Base-by-base conservation (phyloP, 345 rosid species). In the Eucalyptus sp. region DNA sequence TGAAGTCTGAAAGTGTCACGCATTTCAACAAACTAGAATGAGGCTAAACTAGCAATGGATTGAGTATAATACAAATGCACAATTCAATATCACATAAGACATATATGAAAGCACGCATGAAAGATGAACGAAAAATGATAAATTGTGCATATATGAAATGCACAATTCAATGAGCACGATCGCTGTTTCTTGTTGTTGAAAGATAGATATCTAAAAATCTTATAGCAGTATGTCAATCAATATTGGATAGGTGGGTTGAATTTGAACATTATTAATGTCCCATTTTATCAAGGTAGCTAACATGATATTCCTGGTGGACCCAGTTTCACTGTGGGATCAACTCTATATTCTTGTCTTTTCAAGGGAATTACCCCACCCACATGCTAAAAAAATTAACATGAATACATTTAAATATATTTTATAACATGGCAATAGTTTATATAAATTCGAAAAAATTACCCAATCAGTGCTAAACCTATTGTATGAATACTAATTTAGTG, bases 271-370 rank as follows among this genome's bases (percentile, higher is more conserved):
- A 62, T 62, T n/a, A 64, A 64, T n/a, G 20, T n/a, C 76, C 76
- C 6, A 64, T n/a, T 64, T 64, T 64, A 64, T 64, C 76, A 64
- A n/a, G 18, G 76, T 64, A 8, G 76, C 76, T 64, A n/a, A 64
- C 62, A 92, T 90, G 90, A 92, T 88, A 91, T 87, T 87, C 52
- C 51, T 44, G 1, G 76, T 64, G 76, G 76, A 64, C 76, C 76
- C 37, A n/a, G 2, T 64, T 51, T 88, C 76, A 18, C 0, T 0
- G 4, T 18, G 24, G 24, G 56, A 52, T 52, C 56, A 52, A 52
- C 24, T 18, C 24, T 52, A 52, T 52, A 52, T 18, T 52, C 56
- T 52, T 52, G 56, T 18, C 18, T 50, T 52, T 52, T 52, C 56
- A 52, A 7, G 24, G 56, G 24, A 52, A 52, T 52, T 17, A 52